Conservation (phyloP, 2,329 filamentous ascomycete species). For the Xylaria polymorpha region DNA sequence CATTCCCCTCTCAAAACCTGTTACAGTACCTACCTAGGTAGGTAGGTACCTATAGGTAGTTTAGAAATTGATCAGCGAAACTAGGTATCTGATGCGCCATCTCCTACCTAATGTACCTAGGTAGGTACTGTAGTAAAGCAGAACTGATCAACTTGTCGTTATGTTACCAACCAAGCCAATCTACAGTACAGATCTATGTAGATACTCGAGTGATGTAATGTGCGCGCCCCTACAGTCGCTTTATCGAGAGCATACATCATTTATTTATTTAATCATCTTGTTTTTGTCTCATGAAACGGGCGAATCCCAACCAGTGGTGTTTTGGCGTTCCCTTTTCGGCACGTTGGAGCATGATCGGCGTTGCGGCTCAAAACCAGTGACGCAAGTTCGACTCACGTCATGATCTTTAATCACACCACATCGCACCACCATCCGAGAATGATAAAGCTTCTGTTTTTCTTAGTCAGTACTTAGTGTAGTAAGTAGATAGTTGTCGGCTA, state of each 20-base stretch:
- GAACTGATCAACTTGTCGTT: constrained; percentile 3
- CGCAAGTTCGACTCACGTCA: constrained; percentile 21
- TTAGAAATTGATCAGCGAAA: constrained; percentile 3
- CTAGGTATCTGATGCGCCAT: constrained; percentile 6
- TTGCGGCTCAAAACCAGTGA: constrained; percentile 25
- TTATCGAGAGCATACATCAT: neutral
- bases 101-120: too few species aligned
- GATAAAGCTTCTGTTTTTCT: constrained; percentile 2
- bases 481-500: neutral
- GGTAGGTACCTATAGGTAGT: too few species aligned
- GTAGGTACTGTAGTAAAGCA: too few species aligned
- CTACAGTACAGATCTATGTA: constrained; percentile 6
- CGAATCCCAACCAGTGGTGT: neutral
- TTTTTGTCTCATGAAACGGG: too few species aligned
- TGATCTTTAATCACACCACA: constrained; percentile 10
- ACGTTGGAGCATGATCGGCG: constrained; percentile 1
- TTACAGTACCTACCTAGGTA: neutral
- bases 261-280: neutral
- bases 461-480: too few species aligned
- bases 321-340: neutral
- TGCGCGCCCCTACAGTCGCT: neutral
- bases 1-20: neutral
- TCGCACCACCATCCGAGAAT: neutral
- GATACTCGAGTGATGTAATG: constrained; percentile 23
- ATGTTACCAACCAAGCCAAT: neutral